Evolutionary conservation across 2,329 filamentous ascomycete genomes (phyloP).

Genomic region (Calycina herbarum): DNA sequence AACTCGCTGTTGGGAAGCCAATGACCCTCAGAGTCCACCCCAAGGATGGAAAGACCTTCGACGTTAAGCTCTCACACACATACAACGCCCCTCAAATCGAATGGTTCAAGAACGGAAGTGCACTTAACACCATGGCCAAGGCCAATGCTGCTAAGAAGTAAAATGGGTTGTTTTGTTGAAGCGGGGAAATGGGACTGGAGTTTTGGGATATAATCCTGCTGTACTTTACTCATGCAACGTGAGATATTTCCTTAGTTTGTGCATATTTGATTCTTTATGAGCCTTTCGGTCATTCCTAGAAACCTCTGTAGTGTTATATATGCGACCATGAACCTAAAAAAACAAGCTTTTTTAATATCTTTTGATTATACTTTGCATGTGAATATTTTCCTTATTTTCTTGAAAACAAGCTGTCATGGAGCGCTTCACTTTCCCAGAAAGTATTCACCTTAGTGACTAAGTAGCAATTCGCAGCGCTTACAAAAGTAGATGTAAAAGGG

Average conservation of each 20-base stretch:
- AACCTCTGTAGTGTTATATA: constrained; percentile 17
- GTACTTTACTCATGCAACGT: constrained; percentile 21
- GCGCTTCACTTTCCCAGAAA: too few relatives aligned
- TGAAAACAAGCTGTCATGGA: background rate
- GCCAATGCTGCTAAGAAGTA: constrained; percentile 24
- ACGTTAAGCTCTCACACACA: constrained; percentile 85
- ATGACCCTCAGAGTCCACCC: constrained; percentile 91
- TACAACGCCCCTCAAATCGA: constrained; percentile 98
- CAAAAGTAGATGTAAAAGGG: too few relatives aligned
- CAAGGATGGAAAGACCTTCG: constrained; percentile 78
- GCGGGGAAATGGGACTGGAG: constrained; percentile 19
- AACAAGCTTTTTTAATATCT: background rate
- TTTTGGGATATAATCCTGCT: constrained; percentile 20
- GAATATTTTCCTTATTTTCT: background rate
- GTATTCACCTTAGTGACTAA: too few relatives aligned
- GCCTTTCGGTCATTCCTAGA: constrained; percentile 5
- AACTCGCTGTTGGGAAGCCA: constrained; percentile 90
- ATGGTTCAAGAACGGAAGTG: constrained; percentile 98
- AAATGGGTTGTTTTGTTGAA: constrained; percentile 10
- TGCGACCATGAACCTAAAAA: constrained; percentile 14
- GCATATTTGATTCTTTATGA: constrained; percentile 10
- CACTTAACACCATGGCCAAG: constrained; percentile 98
- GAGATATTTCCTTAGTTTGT: constrained; percentile 17
- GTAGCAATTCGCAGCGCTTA: too few relatives aligned
- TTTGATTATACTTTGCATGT: background rate